phyloP scores from a whole-genome alignment of 306 rosid species.

The Abrus precatorius region DNA sequence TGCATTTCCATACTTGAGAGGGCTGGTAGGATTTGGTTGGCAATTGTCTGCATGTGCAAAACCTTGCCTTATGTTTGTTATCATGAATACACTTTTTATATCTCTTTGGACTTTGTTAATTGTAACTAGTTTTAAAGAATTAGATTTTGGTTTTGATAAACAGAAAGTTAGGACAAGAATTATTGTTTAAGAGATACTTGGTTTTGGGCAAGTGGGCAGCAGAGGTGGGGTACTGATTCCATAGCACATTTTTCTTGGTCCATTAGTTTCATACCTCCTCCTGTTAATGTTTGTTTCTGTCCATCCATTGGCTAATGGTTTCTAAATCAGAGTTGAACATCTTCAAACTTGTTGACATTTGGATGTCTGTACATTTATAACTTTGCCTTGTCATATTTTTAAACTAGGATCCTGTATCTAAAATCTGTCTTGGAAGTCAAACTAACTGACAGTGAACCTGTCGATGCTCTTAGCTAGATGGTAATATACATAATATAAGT shows the following conservation, averaged over 20 bases:
- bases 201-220: not conserved
- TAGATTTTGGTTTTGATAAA: not conserved
- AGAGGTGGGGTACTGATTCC: constrained; percentile 21
- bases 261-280: constrained; percentile 10
- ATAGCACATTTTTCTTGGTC: constrained; percentile 15
- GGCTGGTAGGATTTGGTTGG: constrained; percentile 14
- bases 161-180: not conserved
- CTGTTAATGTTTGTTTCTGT: not conserved
- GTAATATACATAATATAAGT: constrained; percentile 10
- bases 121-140: constrained; percentile 12
- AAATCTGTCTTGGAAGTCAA: constrained; percentile 9
- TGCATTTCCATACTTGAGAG: constrained; percentile 6
- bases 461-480: constrained; percentile 18
- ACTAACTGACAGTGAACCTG: constrained; percentile 33
- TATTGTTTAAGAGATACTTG: constrained; percentile 10
- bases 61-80: constrained; percentile 29
- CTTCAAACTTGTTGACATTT: constrained; percentile 27
- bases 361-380: constrained; percentile 1
- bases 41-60: constrained; percentile 10
- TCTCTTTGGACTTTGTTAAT: constrained; percentile 10
- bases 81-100: constrained; percentile 21
- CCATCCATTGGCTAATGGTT: constrained; percentile 8
- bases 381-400: constrained; percentile 20
- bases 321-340: constrained; percentile 10
- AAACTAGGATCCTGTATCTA: constrained; percentile 14